Base-by-base conservation (phyloP, 805 yeast genomes). In the Komagataella mondaviorum region DNA sequence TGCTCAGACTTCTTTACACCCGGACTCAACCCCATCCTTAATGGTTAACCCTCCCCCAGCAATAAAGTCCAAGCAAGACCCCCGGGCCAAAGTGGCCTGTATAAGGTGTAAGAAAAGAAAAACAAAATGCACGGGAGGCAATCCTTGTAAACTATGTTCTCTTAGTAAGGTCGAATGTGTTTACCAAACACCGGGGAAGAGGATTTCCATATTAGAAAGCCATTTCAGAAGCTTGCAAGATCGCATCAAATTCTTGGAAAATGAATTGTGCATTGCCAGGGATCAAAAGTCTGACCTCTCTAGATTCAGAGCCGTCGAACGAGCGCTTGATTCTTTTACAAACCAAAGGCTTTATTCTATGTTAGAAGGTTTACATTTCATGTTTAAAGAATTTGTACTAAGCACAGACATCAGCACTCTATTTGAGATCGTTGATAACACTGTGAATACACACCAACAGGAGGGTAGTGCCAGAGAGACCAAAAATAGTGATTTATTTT, bases 51-150 rank as follows among this genome's bases (percentile, higher is more conserved):
- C 39, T 3, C 39, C 39, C 5, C 14, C 39, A 30, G 39, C 39
- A 30, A 10, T 5, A 1, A 30, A 30, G 14, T 30, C 39, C 4
- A 30, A 30, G 8, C 39, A 30, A 30, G 39, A 30, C 14, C 39
- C 39, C 8, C 14, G 39, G 23, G 22, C 47, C 24, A 45, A 45
- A 22, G 16, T 63, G 48, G 73, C 73, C 6, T 82, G 87, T 60
- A 73, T 75, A 2, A 64, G 85, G 46, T 82, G 88, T 60, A 70
- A 87, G 23, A 72, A 76, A 45, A 71, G 85, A 49, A 87, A 82
- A 60, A 76, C 80, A 46, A 73, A 81, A 52, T 82, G 88, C 57
- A 83, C 85, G 1, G 85, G 85, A 3, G 84, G 84, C 3, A 73
- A 77, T 51, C 85, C 85, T 0, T 82, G 88, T 60, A 63, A 66